A percentile compares a stretch with the other conserved stretches of the same genome.
Conservation (phyloP, 371 early-diverging fungal genomes). For the Apophysomyces ossiformis region DNA sequence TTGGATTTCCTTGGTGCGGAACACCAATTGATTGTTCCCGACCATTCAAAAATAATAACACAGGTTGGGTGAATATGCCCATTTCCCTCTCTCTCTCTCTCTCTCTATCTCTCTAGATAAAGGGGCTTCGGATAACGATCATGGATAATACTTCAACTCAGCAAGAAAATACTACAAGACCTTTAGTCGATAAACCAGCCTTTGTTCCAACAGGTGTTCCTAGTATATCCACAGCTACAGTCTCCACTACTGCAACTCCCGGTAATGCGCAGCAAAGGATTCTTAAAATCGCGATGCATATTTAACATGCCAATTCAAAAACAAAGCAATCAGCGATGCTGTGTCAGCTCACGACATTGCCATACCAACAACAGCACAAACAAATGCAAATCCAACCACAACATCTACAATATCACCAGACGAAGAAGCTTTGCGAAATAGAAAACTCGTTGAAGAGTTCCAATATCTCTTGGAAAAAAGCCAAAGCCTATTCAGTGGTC, state of each 20-base stretch:
- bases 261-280: background rate
- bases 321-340: background rate
- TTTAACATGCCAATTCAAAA: background rate
- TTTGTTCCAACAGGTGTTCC: conserved; percentile 12
- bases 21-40: too few species aligned
- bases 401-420: conserved; percentile 24
- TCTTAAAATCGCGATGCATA: too few species aligned
- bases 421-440: conserved; percentile 43
- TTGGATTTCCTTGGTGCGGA: too few species aligned
- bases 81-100: too few species aligned
- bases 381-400: background rate
- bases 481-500: conserved; percentile 94
- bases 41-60: too few species aligned
- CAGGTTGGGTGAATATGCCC: too few species aligned
- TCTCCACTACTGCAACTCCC: conserved; percentile 13
- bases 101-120: too few species aligned
- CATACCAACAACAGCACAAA: background rate
- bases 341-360: conserved; percentile 1
- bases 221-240: conserved; percentile 7
- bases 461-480: conserved; percentile 95
- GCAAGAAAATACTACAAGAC: background rate
- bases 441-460: conserved; percentile 82
- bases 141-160: conserved; percentile 1
- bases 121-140: background rate
- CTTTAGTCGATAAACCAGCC: background rate